Evolutionary conservation across 768 basidiomycete species (phyloP), one percentile per base, ranked within the genome.

Genomic region (Tylopilus plumbeoviolaceoides): DNA sequence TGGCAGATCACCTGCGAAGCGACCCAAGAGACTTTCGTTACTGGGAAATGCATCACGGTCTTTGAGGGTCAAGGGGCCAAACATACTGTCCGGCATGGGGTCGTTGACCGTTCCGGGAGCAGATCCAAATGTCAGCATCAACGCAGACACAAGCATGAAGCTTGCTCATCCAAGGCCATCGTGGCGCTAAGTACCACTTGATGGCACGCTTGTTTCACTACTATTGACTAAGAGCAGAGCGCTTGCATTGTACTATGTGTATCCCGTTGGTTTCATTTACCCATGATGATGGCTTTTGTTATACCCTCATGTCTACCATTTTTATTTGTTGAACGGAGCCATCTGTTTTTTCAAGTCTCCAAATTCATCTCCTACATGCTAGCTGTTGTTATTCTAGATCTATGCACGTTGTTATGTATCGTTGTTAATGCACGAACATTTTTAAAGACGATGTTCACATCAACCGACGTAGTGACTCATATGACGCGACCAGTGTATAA

Each of bases 11-110:
- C 85, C 85, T 36, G 76, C 74, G 53, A 87, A 85, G 67, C 75
- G 83, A 53, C 62, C 72, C 45, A 84, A 81, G 69, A 72, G 84
- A 57, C 59, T 80, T 54, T 86, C 84, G 11, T 59, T 86, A 55
- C 75, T 78, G n/a, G 69, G 66, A 55, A 62, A 65, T 61, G 40
- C 66, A 5, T 61, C 73, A 7, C 75, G 70, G 59, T 67, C 74
- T 17, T 60, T 69, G 55, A 58, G 64, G 47, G 55, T 64, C 59
- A 69, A 73, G 58, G 59, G 63, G 59, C 41, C 69, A 59, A 57
- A 65, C 67, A 21, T 59, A 57, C 25, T 70, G 66, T 47, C 73
- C 56, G 59, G 67, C 23, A 63, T 68, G 48, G 30, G 63, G 8
- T 27, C 57, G 25, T 57, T 74, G 7, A 64, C 74, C 15, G 43